Evolutionary conservation across 2,329 filamentous ascomycete species (phyloP), one percentile per base, ranked within the genome.

Genomic region (Xylariaceae sp.): DNA sequence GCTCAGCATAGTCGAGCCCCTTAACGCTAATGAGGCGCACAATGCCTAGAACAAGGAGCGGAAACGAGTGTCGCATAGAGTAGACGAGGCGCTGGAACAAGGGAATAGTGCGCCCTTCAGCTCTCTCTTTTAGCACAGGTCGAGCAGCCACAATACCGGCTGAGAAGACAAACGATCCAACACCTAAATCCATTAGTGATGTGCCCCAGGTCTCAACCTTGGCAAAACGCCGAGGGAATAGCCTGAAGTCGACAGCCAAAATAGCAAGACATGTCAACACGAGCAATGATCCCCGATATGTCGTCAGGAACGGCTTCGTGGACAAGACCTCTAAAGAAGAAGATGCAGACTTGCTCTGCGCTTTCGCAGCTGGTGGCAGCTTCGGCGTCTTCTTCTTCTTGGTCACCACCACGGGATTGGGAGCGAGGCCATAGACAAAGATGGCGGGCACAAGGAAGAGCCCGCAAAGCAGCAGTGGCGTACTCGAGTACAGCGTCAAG

Each of bases 151-250:
- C 91, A 39, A 97, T 79, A 18, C 94, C 94, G 13, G 89, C 89
- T 2, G 92, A 92, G 75, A 96, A 99, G 68, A 99, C 94, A 76
- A 99, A 99, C 10, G 92, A 96, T 34, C 94, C 94, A 52, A 99
- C 94, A 53, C 94, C 94, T 69, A 97, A 81, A 72, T 99, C 94
- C 94, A 99, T 99, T 62, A 99, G 78, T n/a, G 93, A 97, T 1
- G 93, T 97, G 57, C 94, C 94, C 91, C 94, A 99, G n/a, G 90
- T 97, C 75, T 99, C 94, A 2, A 96, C 94, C 77, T 99, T 99
- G 59, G 92, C 94, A 72, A 97, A 97, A 37, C 94, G 88, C 34
- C 94, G 85, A 2, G 94, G 94, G 69, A 99, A 99, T 60, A 97
- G 80, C 15, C 82, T 86, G 72, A 99, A 99, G 75, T 99, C 94